Percentiles rank a stretch among this genome's conserved stretches.
Evolutionary conservation across 2,329 filamentous ascomycete genomes (phyloP).

Genomic region (Dissoconium aciculare): DNA sequence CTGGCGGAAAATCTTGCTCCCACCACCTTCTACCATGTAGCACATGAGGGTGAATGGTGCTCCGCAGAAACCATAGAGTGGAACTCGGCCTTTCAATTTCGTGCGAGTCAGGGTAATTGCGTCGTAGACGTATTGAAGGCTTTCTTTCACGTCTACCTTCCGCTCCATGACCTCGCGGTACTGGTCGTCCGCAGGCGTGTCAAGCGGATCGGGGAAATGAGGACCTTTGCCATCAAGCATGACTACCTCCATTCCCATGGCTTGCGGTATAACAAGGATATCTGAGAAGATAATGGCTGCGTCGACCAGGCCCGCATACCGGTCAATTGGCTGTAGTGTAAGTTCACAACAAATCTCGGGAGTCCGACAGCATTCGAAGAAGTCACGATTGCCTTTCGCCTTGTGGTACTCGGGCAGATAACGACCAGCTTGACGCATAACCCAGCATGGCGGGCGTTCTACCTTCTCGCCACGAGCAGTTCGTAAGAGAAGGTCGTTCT

Average conservation of each 20-base stretch:
- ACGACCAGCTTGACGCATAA: constrained; percentile 97
- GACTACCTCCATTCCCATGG: constrained; percentile 95
- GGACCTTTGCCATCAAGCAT: constrained; percentile 98
- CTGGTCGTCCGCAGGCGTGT: constrained; percentile 65
- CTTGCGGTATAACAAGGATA: constrained; percentile 93
- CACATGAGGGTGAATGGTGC: constrained; percentile 94
- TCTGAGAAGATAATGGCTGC: constrained; percentile 98
- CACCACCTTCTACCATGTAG: constrained; percentile 98
- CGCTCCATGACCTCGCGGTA: constrained; percentile 63
- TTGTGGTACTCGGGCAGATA: constrained; percentile 97
- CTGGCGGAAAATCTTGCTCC: constrained; percentile 86
- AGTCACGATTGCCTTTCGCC: constrained; percentile 79
- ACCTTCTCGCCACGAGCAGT: constrained; percentile 82
- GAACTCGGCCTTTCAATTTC: constrained; percentile 77
- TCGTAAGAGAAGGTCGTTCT: constrained; percentile 84
- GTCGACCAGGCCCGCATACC: constrained; percentile 79
- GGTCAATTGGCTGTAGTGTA: constrained; percentile 87
- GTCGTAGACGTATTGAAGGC: constrained; percentile 88
- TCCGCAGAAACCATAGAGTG: constrained; percentile 89
- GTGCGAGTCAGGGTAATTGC: constrained; percentile 81
- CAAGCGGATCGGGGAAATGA: constrained; percentile 76
- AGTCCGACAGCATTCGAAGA: constrained; percentile 92
- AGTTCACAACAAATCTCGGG: constrained; percentile 86
- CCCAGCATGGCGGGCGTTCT: constrained; percentile 90
- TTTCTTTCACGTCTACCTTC: constrained; percentile 67